Percentiles rank a stretch among this genome's conserved stretches.
phyloP scores from a whole-genome alignment of 805 yeast species.

The Schizosaccharomyces cryophilus region DNA sequence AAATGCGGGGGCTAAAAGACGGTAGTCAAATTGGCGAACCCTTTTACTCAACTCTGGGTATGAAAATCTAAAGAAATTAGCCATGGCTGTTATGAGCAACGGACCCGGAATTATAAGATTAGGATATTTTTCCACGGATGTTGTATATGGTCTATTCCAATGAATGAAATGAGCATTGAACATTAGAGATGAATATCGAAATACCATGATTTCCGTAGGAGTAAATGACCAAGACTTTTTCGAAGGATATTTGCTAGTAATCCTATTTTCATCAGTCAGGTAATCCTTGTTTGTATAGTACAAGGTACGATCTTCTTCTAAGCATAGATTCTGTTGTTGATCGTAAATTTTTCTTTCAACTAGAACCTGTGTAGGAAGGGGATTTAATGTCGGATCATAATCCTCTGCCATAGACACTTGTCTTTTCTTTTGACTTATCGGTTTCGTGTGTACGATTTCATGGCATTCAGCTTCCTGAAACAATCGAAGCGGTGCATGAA shows the following conservation, averaged over 20 bases:
- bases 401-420: too few relatives aligned
- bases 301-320: background rate
- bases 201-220: constrained; percentile 6
- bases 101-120: background rate
- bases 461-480: background rate
- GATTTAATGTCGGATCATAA: background rate
- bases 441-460: background rate
- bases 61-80: background rate
- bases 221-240: constrained; percentile 2
- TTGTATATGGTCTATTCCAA: constrained; percentile 25
- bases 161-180: constrained; percentile 73
- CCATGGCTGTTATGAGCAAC: background rate
- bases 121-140: background rate
- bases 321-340: background rate
- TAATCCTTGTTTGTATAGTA: background rate
- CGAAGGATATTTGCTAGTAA: background rate
- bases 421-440: background rate
- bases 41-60: background rate
- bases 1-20: background rate
- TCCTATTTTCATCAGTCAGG: background rate
- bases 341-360: background rate
- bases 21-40: background rate
- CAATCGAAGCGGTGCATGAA: background rate
- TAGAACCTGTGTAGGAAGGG: background rate
- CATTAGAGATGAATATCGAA: constrained; percentile 40